Conservation (phyloP, 1,284 basidiomycete species). For the Pseudozyma sp. region DNA sequence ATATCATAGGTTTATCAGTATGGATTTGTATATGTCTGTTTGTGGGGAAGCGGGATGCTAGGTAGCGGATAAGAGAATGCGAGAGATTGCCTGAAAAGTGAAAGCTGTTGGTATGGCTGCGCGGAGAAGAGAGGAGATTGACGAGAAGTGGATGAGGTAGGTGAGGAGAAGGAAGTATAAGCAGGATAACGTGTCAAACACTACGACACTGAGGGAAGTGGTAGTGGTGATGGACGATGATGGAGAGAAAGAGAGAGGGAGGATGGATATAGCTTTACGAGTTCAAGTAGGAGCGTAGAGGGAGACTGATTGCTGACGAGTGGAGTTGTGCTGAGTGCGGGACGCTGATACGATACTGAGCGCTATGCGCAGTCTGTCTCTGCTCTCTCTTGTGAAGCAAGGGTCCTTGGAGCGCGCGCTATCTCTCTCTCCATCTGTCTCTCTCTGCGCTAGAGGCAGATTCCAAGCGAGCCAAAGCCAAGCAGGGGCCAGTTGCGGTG, state of each 20-base stretch:
- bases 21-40: slow-evolving; percentile 1
- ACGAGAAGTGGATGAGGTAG: not conserved
- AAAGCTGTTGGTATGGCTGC: not conserved
- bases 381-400: too few species aligned
- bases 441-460: too few species aligned
- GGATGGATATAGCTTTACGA: slow-evolving; percentile 8
- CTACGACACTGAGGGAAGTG: slow-evolving; percentile 18
- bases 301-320: slow-evolving; percentile 13
- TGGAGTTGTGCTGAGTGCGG: not conserved
- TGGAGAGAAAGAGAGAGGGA: slow-evolving; percentile 11
- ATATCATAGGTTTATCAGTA: too few species aligned
- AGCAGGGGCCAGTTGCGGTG: not conserved
- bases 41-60: not conserved
- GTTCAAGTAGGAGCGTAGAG: slow-evolving; percentile 22
- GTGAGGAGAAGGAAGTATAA: slow-evolving; percentile 3
- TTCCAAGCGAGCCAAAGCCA: too few species aligned
- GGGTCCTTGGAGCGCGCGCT: not conserved
- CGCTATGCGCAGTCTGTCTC: too few species aligned
- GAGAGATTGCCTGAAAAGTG: not conserved
- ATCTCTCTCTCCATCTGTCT: not conserved
- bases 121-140: not conserved
- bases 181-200: slow-evolving; percentile 10
- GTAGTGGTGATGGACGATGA: slow-evolving; percentile 22
- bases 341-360: too few species aligned
- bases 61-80: not conserved